phyloP scores from a whole-genome alignment of 352 stramenopile genomes.

The Phytophthora melonis region DNA sequence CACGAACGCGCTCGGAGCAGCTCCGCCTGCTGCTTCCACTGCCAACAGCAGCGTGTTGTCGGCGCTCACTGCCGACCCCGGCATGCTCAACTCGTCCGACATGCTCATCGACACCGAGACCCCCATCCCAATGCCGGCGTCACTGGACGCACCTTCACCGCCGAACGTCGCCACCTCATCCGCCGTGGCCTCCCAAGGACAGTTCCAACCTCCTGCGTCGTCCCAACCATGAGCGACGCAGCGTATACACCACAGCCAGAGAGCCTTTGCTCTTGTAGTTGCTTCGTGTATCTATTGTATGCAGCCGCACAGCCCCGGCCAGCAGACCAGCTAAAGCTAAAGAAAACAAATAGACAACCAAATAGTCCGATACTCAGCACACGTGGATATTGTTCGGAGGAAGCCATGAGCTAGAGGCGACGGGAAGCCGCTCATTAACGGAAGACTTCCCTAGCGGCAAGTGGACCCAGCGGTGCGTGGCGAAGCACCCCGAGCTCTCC shows the following conservation, averaged over 20 bases:
- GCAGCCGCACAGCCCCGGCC: conserved; percentile 22
- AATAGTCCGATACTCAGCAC: conserved; percentile 14
- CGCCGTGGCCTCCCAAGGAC: conserved; percentile 27
- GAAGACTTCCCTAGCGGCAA: too few species aligned
- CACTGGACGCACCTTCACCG: conserved; percentile 34
- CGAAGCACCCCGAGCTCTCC: too few species aligned
- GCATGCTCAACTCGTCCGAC: conserved; percentile 44
- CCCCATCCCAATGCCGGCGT: conserved; percentile 59
- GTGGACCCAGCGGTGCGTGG: too few species aligned
- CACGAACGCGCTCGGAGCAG: conserved; percentile 33
- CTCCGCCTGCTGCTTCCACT: conserved; percentile 9
- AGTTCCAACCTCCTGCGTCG: conserved; percentile 34
- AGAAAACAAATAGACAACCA: conserved; percentile 45
- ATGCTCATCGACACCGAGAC: conserved; percentile 58
- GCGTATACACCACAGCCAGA: not conserved
- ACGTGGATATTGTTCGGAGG: not conserved
- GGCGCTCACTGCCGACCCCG: conserved; percentile 36
- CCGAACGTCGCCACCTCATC: conserved; percentile 39
- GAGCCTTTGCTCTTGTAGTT: conserved; percentile 12
- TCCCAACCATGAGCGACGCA: conserved; percentile 28
- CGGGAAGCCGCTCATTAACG: too few species aligned
- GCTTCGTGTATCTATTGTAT: conserved; percentile 43
- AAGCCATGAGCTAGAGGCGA: not conserved
- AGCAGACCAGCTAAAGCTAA: conserved; percentile 15
- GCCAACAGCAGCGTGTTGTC: conserved; percentile 36